These are phyloP conservation scores for Trametes villosa DNA, from an alignment of 768 basidiomycete species.

Conservation along the genomic window DNA sequence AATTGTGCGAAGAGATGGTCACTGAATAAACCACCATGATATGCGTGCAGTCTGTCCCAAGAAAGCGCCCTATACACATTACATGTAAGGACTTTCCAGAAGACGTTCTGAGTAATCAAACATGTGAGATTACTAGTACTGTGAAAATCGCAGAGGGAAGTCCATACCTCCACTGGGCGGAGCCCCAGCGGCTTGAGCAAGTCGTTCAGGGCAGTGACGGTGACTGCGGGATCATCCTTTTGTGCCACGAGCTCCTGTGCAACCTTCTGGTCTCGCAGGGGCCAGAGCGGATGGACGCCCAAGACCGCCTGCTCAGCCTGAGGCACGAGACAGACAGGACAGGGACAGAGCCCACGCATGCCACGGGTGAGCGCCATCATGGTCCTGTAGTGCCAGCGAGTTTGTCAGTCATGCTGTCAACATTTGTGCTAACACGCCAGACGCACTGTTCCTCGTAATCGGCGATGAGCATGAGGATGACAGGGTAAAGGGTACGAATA, in stretches of 20 bases:
- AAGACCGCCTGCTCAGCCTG: neutral
- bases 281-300: neutral
- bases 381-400: slow-evolving; percentile 14
- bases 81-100: slow-evolving; percentile 11
- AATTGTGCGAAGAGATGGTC: slow-evolving; percentile 15
- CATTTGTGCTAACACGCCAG: neutral
- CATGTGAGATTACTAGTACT: neutral
- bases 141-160: too few species aligned
- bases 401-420: too few species aligned
- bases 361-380: slow-evolving; percentile 22
- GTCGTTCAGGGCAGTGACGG: too few species aligned
- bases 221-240: too few species aligned
- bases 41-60: slow-evolving; percentile 20
- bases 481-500: neutral
- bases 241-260: neutral
- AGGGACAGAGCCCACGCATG: slow-evolving; percentile 7
- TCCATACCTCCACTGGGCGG: neutral
- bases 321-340: slow-evolving; percentile 22
- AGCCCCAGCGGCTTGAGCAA: neutral
- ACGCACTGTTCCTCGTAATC: slow-evolving; percentile 27
- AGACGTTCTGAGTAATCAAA: slow-evolving; percentile 2
- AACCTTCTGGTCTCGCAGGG: neutral
- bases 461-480: slow-evolving; percentile 14
- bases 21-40: slow-evolving; percentile 18
- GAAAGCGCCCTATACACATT: slow-evolving; percentile 20